phyloP scores from a whole-genome alignment of 768 basidiomycete species.

The Vararia minispora region DNA sequence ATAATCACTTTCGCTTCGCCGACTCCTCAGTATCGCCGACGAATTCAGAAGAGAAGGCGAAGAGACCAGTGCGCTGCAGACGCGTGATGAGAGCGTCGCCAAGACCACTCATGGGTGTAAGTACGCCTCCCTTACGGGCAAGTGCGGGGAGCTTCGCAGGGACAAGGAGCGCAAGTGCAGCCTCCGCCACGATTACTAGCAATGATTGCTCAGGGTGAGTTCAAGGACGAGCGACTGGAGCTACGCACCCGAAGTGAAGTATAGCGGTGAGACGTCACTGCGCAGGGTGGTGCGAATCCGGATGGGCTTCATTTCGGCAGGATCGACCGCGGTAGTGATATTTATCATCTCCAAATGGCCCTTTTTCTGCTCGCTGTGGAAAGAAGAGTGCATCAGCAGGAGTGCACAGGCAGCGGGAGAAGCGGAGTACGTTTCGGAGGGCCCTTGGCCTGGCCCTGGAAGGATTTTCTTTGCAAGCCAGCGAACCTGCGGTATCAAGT shows the following conservation, averaged over 20 bases:
- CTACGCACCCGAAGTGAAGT: conserved; percentile 40
- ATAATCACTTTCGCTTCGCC: no score
- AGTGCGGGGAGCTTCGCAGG: conserved; percentile 42
- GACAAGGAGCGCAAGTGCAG: conserved; percentile 57
- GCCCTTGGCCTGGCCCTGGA: conserved; percentile 48
- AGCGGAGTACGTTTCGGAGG: conserved; percentile 43
- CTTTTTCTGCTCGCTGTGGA: conserved; percentile 38
- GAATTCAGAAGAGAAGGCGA: conserved; percentile 46
- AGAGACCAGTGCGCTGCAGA: conserved; percentile 42
- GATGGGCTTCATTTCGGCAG: no score
- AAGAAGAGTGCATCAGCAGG: not conserved
- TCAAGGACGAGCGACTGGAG: conserved; percentile 1
- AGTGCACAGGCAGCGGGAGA: not conserved
- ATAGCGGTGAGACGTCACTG: no score
- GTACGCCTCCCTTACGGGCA: conserved; percentile 57
- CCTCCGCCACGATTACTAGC: conserved; percentile 67
- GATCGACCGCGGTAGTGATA: conserved; percentile 49
- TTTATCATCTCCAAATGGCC: conserved; percentile 60
- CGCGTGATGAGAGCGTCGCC: conserved; percentile 67
- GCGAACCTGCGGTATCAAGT: conserved; percentile 31
- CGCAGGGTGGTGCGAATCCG: no score
- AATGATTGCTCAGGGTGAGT: conserved; percentile 2
- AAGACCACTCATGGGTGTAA: conserved; percentile 78
- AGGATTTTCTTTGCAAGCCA: conserved; percentile 41
- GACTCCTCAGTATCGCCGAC: conserved; percentile 16